phyloP scores from a whole-genome alignment of 2,329 filamentous ascomycete species.

The Colletotrichum costaricense region DNA sequence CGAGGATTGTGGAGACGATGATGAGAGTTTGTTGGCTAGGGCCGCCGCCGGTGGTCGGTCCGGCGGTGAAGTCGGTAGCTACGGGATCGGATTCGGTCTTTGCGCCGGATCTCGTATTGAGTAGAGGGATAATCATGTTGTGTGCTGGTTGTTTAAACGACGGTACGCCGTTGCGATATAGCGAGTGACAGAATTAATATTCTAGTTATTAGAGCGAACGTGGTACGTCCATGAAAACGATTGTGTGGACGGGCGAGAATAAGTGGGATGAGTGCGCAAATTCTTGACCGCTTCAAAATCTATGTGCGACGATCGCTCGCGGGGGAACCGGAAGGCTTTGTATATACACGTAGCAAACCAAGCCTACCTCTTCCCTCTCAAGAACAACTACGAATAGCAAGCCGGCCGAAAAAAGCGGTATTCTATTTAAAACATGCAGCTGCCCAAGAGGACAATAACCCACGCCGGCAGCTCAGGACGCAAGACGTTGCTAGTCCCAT shows the following conservation, averaged over 20 bases:
- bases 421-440: conserved; percentile 31
- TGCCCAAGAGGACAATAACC: neutral
- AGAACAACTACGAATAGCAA: neutral
- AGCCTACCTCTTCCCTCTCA: neutral
- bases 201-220: conserved; percentile 13
- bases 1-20: conserved; percentile 21
- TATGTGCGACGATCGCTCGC: neutral
- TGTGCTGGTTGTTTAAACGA: neutral
- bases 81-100: conserved; percentile 22
- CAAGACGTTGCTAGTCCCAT: conserved; percentile 1
- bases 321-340: conserved; percentile 10
- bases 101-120: conserved; percentile 10
- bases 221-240: conserved; percentile 18
- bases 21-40: conserved; percentile 3
- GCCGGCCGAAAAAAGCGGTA: neutral
- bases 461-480: neutral
- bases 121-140: conserved; percentile 15
- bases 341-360: conserved; percentile 1
- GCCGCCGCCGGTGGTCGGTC: neutral
- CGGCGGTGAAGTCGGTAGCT: conserved; percentile 15
- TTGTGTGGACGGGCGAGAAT: neutral
- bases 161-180: neutral
- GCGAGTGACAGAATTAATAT: conserved; percentile 9
- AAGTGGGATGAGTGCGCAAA: neutral
- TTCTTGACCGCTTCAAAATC: conserved; percentile 6